Evolutionary conservation across 805 yeast species (phyloP).

Genomic region (Saccharomycopsis javanensis): DNA sequence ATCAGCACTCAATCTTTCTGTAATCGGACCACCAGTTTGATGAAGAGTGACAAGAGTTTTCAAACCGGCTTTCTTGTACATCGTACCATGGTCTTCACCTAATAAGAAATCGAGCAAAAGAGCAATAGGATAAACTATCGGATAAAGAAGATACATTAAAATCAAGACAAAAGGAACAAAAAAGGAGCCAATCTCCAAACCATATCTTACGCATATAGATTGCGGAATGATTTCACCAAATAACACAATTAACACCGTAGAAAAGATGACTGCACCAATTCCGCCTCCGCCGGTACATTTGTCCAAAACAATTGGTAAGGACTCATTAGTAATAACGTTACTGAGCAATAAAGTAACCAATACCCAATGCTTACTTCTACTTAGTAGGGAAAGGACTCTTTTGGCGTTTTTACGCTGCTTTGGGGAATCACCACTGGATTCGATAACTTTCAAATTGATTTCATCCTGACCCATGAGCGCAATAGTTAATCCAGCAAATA

Average conservation of each 20-base stretch:
- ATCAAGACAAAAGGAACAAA: conserved; percentile 80
- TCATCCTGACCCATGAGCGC: conserved; percentile 98
- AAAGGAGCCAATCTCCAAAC: conserved; percentile 81
- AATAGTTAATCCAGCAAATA: conserved; percentile 89
- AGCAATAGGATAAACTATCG: conserved; percentile 88
- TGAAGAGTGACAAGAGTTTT: conserved; percentile 90
- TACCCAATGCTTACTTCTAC: conserved; percentile 92
- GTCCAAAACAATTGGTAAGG: conserved; percentile 88
- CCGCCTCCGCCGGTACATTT: conserved; percentile 96
- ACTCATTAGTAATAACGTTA: conserved; percentile 89
- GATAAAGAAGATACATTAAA: conserved; percentile 85
- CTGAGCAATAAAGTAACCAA: conserved; percentile 77
- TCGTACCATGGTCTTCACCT: conserved; percentile 95
- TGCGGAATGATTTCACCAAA: conserved; percentile 98
- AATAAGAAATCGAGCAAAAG: conserved; percentile 65
- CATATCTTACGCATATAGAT: conserved; percentile 84
- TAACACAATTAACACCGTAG: conserved; percentile 87
- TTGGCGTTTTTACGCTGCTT: conserved; percentile 58
- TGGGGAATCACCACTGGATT: conserved; percentile 65
- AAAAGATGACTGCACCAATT: conserved; percentile 87
- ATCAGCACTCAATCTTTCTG: conserved; percentile 80
- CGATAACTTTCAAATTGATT: conserved; percentile 82
- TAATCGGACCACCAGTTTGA: conserved; percentile 75
- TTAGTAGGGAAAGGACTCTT: conserved; percentile 61
- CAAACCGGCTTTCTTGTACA: conserved; percentile 85